Conservation (phyloP, 1,284 basidiomycete species). For the Schizophyllum commune region DNA sequence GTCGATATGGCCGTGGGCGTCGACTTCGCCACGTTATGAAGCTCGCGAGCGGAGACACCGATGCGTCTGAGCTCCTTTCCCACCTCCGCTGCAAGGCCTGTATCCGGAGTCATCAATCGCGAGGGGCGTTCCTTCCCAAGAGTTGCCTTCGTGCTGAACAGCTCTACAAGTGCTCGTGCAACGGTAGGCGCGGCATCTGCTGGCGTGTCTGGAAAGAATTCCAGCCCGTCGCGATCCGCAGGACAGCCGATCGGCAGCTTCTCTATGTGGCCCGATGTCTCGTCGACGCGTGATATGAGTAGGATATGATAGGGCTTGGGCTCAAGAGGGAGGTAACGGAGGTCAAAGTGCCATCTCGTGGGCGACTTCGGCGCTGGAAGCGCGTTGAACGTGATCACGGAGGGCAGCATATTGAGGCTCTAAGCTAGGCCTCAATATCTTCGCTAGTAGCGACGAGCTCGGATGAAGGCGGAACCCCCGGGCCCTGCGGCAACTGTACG, state of each 20-base stretch:
- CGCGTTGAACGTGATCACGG: background rate
- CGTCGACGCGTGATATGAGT: constrained; percentile 7
- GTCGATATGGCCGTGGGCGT: constrained; percentile 6
- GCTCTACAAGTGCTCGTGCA: constrained; percentile 20
- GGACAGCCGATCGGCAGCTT: constrained; percentile 3
- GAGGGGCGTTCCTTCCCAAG: constrained; percentile 16
- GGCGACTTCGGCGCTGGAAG: background rate
- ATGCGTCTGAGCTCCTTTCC: constrained; percentile 20
- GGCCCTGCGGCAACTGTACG: no score
- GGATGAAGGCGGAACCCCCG: no score
- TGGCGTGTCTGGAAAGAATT: constrained; percentile 22
- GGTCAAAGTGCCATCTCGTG: constrained; percentile 8
- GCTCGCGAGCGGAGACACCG: constrained; percentile 17
- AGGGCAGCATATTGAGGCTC: no score
- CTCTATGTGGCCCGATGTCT: constrained; percentile 5
- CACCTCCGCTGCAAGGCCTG: constrained; percentile 17
- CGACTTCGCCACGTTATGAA: constrained; percentile 16
- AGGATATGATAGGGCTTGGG: constrained; percentile 10
- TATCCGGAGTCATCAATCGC: constrained; percentile 21
- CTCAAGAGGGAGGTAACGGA: constrained; percentile 9
- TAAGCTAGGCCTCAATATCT: no score
- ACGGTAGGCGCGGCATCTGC: constrained; percentile 22
- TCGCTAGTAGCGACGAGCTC: no score
- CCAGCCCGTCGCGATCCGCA: constrained; percentile 8
- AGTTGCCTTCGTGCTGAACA: constrained; percentile 15